Conservation (phyloP, 257 asterid genomes). For the Gentiana macrophylla region DNA sequence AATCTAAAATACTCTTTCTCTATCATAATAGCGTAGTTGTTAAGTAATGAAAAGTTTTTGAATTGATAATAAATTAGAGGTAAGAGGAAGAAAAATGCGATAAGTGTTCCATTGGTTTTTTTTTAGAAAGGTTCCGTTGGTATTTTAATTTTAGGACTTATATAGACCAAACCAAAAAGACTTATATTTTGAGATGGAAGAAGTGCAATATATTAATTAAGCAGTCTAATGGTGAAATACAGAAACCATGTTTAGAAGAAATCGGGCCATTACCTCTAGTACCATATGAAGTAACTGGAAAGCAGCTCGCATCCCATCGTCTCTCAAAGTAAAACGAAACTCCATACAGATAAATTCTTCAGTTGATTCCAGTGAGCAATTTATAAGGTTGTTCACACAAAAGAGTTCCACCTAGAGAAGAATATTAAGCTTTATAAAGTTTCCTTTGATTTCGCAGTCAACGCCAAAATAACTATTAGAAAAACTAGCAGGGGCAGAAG, state of each 20-base stretch:
- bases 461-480: neutral
- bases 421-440: constrained; percentile 9
- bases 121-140: too few relatives aligned
- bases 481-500: neutral
- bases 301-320: constrained; percentile 96
- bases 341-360: constrained; percentile 99
- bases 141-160: too few relatives aligned
- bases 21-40: too few relatives aligned
- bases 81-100: too few relatives aligned
- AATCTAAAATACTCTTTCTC: too few relatives aligned
- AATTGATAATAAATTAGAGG: too few relatives aligned
- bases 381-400: constrained; percentile 93
- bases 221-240: neutral
- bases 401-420: constrained; percentile 85
- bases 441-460: neutral
- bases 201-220: too few relatives aligned
- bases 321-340: constrained; percentile 91
- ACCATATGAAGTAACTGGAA: constrained; percentile 99
- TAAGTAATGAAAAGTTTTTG: too few relatives aligned
- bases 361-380: constrained; percentile 97
- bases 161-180: too few relatives aligned
- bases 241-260: neutral
- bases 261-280: constrained; percentile 61
- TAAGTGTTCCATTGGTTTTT: too few relatives aligned
- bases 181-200: too few relatives aligned